A percentile compares a stretch with the other conserved stretches of the same genome.
These are phyloP conservation scores for Poteriospumella lacustris DNA, from an alignment of 108 stramenopile species.

Conservation along the genomic window DNA sequence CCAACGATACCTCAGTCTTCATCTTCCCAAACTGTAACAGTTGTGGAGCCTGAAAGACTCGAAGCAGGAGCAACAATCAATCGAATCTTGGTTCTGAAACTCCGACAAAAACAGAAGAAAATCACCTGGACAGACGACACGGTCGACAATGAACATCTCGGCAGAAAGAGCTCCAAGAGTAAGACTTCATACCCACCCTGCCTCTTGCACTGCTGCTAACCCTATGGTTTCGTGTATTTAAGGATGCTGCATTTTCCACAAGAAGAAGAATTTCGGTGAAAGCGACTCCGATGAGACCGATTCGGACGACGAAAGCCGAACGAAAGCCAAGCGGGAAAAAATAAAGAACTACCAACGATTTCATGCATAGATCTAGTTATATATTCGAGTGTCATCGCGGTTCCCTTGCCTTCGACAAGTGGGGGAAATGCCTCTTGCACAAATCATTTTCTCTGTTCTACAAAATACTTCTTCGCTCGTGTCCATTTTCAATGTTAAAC, in stretches of 20 bases:
- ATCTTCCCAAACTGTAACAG: background rate
- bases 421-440: too few species aligned
- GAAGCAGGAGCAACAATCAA: too few species aligned
- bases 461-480: too few species aligned
- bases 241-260: slow-evolving; percentile 29
- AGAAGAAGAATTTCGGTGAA: slow-evolving; percentile 5
- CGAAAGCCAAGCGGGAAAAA: too few species aligned
- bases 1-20: too few species aligned
- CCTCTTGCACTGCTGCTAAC: background rate
- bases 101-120: background rate
- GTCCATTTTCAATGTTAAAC: too few species aligned
- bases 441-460: too few species aligned
- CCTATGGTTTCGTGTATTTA: background rate
- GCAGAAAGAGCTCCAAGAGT: slow-evolving; percentile 24
- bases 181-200: slow-evolving; percentile 1
- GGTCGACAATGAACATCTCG: slow-evolving; percentile 17
- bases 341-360: too few species aligned
- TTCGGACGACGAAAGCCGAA: slow-evolving; percentile 24
- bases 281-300: slow-evolving; percentile 30
- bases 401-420: too few species aligned
- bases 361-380: too few species aligned
- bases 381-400: too few species aligned
- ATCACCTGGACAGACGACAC: slow-evolving; percentile 2
- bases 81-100: background rate
- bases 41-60: background rate